Percentiles rank a stretch among this genome's conserved stretches.
Evolutionary conservation across 345 rosid species (phyloP).

Genomic region (Theobroma cacao): DNA sequence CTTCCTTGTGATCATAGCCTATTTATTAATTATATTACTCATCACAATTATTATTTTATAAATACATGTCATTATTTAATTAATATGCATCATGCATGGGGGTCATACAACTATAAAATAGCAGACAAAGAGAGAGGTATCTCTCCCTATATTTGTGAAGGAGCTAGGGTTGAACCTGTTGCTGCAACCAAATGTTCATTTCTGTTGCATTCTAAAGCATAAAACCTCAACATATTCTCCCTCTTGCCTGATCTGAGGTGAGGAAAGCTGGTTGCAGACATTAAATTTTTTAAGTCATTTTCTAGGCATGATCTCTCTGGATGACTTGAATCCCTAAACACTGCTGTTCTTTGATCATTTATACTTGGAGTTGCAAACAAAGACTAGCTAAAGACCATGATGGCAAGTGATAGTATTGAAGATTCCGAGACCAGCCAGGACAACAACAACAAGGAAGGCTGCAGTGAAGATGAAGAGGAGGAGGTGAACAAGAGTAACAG

Average conservation of each 20-base stretch:
- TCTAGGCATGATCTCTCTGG: neutral
- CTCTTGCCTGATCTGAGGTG: neutral
- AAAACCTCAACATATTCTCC: slow-evolving; percentile 5
- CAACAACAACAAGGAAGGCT: slow-evolving; percentile 14
- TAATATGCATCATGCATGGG: slow-evolving; percentile 3
- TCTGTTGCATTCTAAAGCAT: slow-evolving; percentile 7
- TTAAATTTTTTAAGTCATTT: neutral
- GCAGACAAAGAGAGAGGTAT: slow-evolving; percentile 1
- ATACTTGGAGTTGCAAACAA: neutral
- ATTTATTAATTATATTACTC: neutral
- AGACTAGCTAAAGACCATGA: neutral
- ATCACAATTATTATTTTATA: neutral
- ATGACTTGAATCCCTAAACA: neutral
- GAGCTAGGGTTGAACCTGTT: slow-evolving; percentile 30
- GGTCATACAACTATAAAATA: neutral
- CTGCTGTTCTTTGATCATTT: neutral
- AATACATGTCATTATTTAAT: neutral
- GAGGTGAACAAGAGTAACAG: slow-evolving; percentile 27
- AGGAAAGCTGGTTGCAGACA: neutral
- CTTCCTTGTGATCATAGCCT: too few relatives aligned
- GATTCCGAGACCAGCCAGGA: slow-evolving; percentile 34
- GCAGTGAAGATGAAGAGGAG: slow-evolving; percentile 31
- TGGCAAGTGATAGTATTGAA: slow-evolving; percentile 18
- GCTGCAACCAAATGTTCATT: slow-evolving; percentile 7
- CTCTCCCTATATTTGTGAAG: slow-evolving; percentile 25